phyloP scores from a whole-genome alignment of 345 rosid species.

The Excoecaria agallocha region DNA sequence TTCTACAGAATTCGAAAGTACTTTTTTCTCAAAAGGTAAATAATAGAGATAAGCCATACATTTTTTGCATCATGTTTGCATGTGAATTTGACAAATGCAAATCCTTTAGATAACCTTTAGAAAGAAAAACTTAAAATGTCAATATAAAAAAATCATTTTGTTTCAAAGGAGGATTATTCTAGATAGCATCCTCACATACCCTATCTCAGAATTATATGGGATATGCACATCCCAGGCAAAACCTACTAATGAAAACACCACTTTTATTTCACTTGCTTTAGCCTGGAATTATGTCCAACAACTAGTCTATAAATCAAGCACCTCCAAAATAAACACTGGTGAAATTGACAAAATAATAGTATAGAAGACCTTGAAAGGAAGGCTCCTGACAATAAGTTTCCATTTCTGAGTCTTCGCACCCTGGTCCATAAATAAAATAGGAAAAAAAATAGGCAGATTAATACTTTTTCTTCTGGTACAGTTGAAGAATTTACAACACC shows the following conservation, averaged over 20 bases:
- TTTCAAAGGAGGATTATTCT: background rate
- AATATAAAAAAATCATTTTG: background rate
- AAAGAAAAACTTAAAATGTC: constrained; percentile 13
- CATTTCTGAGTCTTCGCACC: constrained; percentile 97
- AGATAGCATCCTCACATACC: constrained; percentile 46
- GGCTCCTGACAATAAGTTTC: constrained; percentile 85
- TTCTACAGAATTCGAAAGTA: constrained; percentile 2
- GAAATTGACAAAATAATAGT: constrained; percentile 8
- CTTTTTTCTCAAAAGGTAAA: constrained; percentile 3
- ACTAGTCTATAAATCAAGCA: too few relatives aligned
- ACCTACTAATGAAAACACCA: constrained; percentile 67
- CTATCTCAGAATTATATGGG: constrained; percentile 68
- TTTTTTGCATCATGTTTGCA: constrained; percentile 84
- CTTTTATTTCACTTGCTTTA: constrained; percentile 52
- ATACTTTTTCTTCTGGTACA: background rate
- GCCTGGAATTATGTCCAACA: constrained; percentile 50
- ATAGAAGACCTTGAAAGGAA: constrained; percentile 77
- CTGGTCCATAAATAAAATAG: constrained; percentile 37
- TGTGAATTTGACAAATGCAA: constrained; percentile 93
- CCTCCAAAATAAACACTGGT: constrained; percentile 10
- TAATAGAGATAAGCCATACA: constrained; percentile 39
- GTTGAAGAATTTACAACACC: constrained; percentile 9
- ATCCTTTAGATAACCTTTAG: constrained; percentile 81
- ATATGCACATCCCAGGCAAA: constrained; percentile 88
- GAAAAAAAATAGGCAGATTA: constrained; percentile 1